Base-by-base conservation (phyloP, 116 monocot species). In the Phalaenopsis hybrid region DNA sequence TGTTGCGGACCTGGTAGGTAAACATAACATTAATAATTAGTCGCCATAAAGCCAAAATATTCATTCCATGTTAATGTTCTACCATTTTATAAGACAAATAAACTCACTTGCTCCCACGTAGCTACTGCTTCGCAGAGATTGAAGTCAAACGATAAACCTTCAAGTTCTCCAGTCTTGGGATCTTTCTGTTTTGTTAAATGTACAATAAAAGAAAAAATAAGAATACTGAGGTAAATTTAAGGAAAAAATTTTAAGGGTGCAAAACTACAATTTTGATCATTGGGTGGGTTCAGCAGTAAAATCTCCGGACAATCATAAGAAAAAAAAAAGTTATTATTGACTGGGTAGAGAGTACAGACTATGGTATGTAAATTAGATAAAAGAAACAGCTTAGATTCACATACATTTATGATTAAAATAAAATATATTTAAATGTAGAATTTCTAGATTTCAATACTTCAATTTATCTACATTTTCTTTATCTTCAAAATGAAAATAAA, bases 121-220 rank as follows among this genome's bases (percentile, higher is more conserved):
- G n/a, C n/a, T n/a, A n/a, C n/a, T n/a, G n/a, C n/a, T n/a, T n/a
- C n/a, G n/a, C n/a, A n/a, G n/a, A n/a, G n/a, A n/a, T n/a, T n/a
- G n/a, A n/a, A n/a, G n/a, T n/a, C n/a, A n/a, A n/a, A n/a, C n/a
- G n/a, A n/a, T n/a, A n/a, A n/a, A n/a, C n/a, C n/a, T n/a, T n/a
- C n/a, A n/a, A n/a, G n/a, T n/a, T n/a, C n/a, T n/a, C n/a, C 37
- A 96, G 85, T n/a, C n/a, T n/a, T 94, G 21, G 91, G 91, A 90
- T 97, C 97, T 80, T 58, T 93, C 96, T 96, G 89, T 77, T 81
- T 65, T 75, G 63, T 34, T 34, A 65, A 69, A 73, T 76, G 31
- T 10, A 37, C 16, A 31, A 31, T n/a, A n/a, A n/a, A n/a, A n/a
- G n/a, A n/a, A n/a, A n/a, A n/a, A n/a, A n/a, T n/a, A n/a, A n/a